phyloP scores from a whole-genome alignment of 352 stramenopile species.

The Globisporangium viniferum region DNA sequence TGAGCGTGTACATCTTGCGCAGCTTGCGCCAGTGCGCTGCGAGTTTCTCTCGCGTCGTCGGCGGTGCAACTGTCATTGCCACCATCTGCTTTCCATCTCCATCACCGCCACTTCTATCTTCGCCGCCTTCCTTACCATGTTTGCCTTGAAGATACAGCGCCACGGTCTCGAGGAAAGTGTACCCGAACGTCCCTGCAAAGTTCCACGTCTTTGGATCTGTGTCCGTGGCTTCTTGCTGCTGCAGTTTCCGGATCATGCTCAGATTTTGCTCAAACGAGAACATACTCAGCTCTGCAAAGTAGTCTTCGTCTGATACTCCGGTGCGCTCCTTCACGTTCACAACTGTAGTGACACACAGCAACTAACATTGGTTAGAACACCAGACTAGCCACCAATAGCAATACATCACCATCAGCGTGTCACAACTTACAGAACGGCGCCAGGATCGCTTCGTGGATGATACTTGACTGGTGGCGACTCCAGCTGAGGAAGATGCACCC shows the following conservation, averaged over 20 bases:
- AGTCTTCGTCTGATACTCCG: conserved; percentile 22
- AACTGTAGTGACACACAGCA: conserved; percentile 18
- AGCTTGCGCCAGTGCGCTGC: conserved; percentile 49
- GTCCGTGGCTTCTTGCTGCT: conserved; percentile 14
- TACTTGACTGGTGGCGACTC: conserved; percentile 55
- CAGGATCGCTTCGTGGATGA: conserved; percentile 63
- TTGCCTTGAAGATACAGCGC: conserved; percentile 23
- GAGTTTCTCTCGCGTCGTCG: conserved; percentile 8
- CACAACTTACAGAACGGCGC: conserved; percentile 49
- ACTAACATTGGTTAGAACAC: background rate
- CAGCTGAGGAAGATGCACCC: conserved; percentile 75
- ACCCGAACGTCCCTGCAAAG: conserved; percentile 55
- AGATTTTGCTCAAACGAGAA: conserved; percentile 69
- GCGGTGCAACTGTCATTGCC: background rate
- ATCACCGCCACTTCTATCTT: background rate
- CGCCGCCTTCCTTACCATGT: conserved; percentile 7
- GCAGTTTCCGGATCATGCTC: conserved; percentile 44
- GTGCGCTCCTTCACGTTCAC: conserved; percentile 18
- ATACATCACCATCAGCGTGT: background rate
- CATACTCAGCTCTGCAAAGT: conserved; percentile 39
- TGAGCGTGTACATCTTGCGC: conserved; percentile 81
- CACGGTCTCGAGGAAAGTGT: conserved; percentile 57
- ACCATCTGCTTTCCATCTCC: background rate
- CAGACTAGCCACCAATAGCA: background rate
- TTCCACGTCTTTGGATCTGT: conserved; percentile 20